Evolutionary conservation across 2,329 filamentous ascomycete genomes (phyloP).

Genomic region (Sarocladium brachiariae): DNA sequence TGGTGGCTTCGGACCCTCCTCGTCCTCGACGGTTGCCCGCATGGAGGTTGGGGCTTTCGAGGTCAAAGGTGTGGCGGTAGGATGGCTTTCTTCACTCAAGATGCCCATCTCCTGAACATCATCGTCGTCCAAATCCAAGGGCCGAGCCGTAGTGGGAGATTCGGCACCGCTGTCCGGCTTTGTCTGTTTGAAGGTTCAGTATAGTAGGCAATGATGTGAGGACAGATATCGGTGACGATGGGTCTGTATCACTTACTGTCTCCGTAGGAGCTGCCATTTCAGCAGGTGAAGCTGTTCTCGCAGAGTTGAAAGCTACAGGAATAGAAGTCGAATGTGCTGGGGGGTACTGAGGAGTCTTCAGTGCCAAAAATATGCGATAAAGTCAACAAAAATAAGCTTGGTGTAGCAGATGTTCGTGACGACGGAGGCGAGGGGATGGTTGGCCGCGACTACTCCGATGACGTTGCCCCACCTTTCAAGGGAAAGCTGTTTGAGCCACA

Average conservation of each 20-base stretch:
- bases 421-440: conserved; percentile 20
- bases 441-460: conserved; percentile 27
- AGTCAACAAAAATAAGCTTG: conserved; percentile 5
- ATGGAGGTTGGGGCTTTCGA: conserved; percentile 15
- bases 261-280: conserved; percentile 36
- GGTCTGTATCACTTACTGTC: conserved; percentile 31
- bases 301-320: neutral
- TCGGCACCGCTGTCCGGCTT: conserved; percentile 46
- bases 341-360: neutral
- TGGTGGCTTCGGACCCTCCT: conserved; percentile 49
- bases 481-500: conserved; percentile 2
- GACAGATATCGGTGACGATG: neutral
- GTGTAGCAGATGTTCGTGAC: neutral
- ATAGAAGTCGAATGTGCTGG: neutral
- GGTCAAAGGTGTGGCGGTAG: conserved; percentile 20
- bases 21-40: conserved; percentile 12
- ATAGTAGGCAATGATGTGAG: no score
- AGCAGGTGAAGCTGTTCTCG: neutral
- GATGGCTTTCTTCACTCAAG: conserved; percentile 24
- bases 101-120: conserved; percentile 56
- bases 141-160: conserved; percentile 58
- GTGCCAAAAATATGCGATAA: neutral
- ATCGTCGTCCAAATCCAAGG: conserved; percentile 64
- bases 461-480: conserved; percentile 27
- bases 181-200: conserved; percentile 24